Evolutionary conservation across 257 asterid genomes (phyloP).

Genomic region (Solanum virginianum): DNA sequence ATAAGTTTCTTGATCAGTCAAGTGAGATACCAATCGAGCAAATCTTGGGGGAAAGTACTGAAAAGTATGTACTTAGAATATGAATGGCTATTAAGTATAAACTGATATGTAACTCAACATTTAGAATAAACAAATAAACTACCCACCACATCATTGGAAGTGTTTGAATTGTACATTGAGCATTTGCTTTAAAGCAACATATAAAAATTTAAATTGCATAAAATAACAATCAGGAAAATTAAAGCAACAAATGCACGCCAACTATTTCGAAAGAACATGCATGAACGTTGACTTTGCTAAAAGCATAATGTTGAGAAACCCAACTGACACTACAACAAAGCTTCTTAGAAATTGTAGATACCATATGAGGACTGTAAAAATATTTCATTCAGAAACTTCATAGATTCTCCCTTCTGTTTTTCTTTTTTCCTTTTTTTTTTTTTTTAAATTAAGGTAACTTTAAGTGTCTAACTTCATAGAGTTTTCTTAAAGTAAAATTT

Average conservation of each 20-base stretch:
- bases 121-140: not conserved
- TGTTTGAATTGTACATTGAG: not conserved
- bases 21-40: conserved; percentile 14
- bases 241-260: not conserved
- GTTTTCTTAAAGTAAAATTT: not conserved
- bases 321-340: not conserved
- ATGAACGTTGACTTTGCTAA: not conserved
- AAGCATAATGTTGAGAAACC: not conserved
- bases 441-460: too few relatives aligned
- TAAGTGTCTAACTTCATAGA: not conserved
- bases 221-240: not conserved
- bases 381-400: not conserved
- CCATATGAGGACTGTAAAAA: not conserved
- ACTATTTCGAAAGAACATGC: not conserved
- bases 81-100: not conserved
- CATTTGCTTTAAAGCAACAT: not conserved
- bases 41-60: conserved; percentile 63
- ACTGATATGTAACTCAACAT: not conserved
- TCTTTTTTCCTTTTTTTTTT: too few relatives aligned
- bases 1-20: conserved; percentile 18
- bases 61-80: conserved; percentile 3
- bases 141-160: not conserved
- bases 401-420: not conserved
- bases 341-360: not conserved
- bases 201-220: not conserved